Evolutionary conservation across 2,329 filamentous ascomycete genomes (phyloP).

Genomic region (Uncinocarpus reesii): DNA sequence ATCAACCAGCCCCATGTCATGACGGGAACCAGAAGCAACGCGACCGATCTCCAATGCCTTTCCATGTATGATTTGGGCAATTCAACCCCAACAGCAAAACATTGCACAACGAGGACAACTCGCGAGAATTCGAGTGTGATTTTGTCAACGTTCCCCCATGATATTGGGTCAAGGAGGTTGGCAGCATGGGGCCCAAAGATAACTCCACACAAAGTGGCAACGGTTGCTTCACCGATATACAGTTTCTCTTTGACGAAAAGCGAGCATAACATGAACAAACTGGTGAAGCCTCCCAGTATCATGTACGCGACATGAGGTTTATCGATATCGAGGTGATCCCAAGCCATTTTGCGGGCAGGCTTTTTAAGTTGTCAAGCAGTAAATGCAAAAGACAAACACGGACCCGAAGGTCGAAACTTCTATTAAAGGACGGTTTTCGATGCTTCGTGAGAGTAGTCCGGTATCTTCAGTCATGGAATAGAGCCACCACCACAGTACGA

Average conservation of each 20-base stretch:
- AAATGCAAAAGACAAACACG: not conserved
- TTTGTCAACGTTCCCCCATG: constrained; percentile 57
- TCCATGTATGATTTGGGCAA: constrained; percentile 80
- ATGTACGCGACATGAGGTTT: constrained; percentile 96
- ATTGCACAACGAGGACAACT: constrained; percentile 61
- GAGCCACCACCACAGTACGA: constrained; percentile 11
- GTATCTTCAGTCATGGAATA: not conserved
- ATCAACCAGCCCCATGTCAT: constrained; percentile 85
- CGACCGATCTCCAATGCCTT: constrained; percentile 87
- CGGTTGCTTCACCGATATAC: constrained; percentile 97
- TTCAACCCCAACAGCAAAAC: constrained; percentile 63
- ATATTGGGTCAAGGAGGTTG: constrained; percentile 49
- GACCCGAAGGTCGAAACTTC: not conserved
- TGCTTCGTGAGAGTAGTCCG: not conserved
- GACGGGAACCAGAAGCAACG: constrained; percentile 78
- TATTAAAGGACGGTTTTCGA: not conserved
- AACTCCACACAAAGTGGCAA: constrained; percentile 63
- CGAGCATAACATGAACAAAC: constrained; percentile 95
- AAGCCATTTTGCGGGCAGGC: constrained; percentile 34
- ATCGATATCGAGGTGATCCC: constrained; percentile 57
- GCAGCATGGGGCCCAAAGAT: constrained; percentile 60
- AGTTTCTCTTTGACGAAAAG: constrained; percentile 96
- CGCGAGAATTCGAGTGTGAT: constrained; percentile 62
- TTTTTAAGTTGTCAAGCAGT: not conserved
- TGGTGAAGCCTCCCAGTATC: constrained; percentile 94